Conservation (phyloP, 352 stramenopile genomes). For the Phytopythium delawarense region DNA sequence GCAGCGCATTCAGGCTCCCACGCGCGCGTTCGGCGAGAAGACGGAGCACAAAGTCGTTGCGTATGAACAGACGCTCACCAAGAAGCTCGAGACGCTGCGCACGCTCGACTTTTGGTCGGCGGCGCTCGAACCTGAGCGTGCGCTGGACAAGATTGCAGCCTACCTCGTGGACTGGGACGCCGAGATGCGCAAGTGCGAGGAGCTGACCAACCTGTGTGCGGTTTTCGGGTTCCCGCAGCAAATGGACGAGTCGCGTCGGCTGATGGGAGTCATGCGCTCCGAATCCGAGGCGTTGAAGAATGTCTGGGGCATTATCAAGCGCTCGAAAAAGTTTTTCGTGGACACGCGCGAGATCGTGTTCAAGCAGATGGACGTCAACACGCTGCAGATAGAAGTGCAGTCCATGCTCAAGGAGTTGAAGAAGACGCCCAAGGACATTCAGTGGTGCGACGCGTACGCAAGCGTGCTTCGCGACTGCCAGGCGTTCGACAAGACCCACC, state of each 20-base stretch:
- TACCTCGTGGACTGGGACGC: conserved; percentile 82
- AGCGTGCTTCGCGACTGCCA: conserved; percentile 77
- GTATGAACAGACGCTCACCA: conserved; percentile 90
- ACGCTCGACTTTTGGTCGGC: conserved; percentile 84
- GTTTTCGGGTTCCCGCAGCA: conserved; percentile 95
- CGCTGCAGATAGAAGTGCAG: conserved; percentile 94
- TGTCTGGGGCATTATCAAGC: conserved; percentile 80
- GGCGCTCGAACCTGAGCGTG: conserved; percentile 74
- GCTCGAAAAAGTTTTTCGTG: conserved; percentile 66
- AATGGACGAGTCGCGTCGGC: conserved; percentile 87
- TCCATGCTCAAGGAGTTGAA: conserved; percentile 93
- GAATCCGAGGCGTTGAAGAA: conserved; percentile 76
- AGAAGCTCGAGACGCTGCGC: conserved; percentile 79
- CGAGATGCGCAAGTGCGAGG: conserved; percentile 89
- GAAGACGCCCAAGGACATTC: conserved; percentile 90
- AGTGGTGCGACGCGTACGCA: conserved; percentile 91
- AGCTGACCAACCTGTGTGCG: conserved; percentile 89
- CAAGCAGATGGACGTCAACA: conserved; percentile 89
- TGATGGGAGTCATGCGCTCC: conserved; percentile 87
- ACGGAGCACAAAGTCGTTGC: conserved; percentile 91
- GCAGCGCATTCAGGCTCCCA: conserved; percentile 70
- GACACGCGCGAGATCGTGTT: conserved; percentile 85
- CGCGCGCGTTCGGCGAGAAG: conserved; percentile 86
- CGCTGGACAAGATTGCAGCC: conserved; percentile 78
- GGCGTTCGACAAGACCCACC: conserved; percentile 83